Base-by-base conservation (phyloP, 1,284 basidiomycete species). In the Meripilus lineatus region DNA sequence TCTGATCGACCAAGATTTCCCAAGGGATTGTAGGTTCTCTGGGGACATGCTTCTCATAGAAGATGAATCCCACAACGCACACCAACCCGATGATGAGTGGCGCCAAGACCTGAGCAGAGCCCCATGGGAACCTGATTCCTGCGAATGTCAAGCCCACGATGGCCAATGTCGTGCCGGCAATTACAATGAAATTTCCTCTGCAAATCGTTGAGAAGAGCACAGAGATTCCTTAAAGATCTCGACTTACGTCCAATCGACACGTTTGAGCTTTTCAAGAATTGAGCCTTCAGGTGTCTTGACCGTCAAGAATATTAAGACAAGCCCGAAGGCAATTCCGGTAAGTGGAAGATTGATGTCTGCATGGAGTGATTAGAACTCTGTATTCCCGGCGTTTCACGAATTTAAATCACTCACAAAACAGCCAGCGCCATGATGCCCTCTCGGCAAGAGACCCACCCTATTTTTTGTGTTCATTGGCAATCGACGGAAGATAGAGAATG, bases 321-420 rank as follows among this genome's bases (percentile, higher is more conserved):
- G 57, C n/a, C 48, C 46, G 43, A 68, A 58, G 0, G 66, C 55
- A 21, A 66, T 51, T 13, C 57, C 66, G 3, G 61, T 55, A 4
- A 68, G 45, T 2, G 67, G 68, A 2, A 70, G 49, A 45, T 70
- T 70, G 51, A 70, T 41, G 48, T 64, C 56, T 59, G 39, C 2
- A 8, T 13, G 21, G n/a, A 30, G 8, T 30, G 8, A n/a, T n/a
- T n/a, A n/a, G n/a, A n/a, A n/a, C n/a, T n/a, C n/a, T n/a, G n/a
- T n/a, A n/a, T n/a, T n/a, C n/a, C n/a, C n/a, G n/a, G n/a, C n/a
- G n/a, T n/a, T n/a, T n/a, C n/a, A n/a, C n/a, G n/a, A n/a, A n/a
- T n/a, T n/a, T n/a, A n/a, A n/a, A n/a, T n/a, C 8, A 48, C 58
- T 28, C 22, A 58, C 57, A 62, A 42, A 62, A 62, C 3, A 62